phyloP scores from a whole-genome alignment of 805 yeast species.

The Metschnikowia kunwiensis region DNA sequence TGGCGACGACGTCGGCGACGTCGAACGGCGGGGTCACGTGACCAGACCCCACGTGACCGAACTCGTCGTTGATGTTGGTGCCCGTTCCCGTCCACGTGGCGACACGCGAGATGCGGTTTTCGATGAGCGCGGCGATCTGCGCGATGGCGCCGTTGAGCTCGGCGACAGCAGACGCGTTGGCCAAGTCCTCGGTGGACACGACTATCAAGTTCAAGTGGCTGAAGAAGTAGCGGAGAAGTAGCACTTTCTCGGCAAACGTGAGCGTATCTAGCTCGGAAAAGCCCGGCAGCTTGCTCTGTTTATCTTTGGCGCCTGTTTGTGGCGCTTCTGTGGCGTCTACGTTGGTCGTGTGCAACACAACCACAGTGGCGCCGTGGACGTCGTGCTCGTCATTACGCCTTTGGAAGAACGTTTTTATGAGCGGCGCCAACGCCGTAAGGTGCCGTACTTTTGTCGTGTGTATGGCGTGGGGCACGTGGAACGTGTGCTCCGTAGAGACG shows the following conservation, averaged over 20 bases:
- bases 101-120: slow-evolving; percentile 36
- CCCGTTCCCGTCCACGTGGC: slow-evolving; percentile 44
- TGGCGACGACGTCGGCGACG: slow-evolving; percentile 27
- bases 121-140: slow-evolving; percentile 24
- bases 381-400: slow-evolving; percentile 36
- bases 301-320: too few relatives aligned
- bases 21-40: slow-evolving; percentile 9
- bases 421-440: slow-evolving; percentile 16
- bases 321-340: slow-evolving; percentile 1
- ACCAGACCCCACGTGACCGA: slow-evolving; percentile 1
- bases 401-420: slow-evolving; percentile 22
- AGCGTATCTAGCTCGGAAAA: slow-evolving; percentile 24
- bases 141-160: slow-evolving; percentile 22
- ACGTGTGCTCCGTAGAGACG: slow-evolving; percentile 13
- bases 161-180: slow-evolving; percentile 10
- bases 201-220: slow-evolving; percentile 36
- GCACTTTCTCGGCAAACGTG: slow-evolving; percentile 25
- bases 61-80: slow-evolving; percentile 21
- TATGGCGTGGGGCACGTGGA: slow-evolving; percentile 10
- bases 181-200: slow-evolving; percentile 13
- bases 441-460: slow-evolving; percentile 21
- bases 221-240: slow-evolving; percentile 36
- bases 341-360: slow-evolving; percentile 22
- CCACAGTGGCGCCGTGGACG: slow-evolving; percentile 29
- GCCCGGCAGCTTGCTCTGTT: neutral